phyloP scores from a whole-genome alignment of 2,329 filamentous ascomycete species.

The Domatiomyces globalis region DNA sequence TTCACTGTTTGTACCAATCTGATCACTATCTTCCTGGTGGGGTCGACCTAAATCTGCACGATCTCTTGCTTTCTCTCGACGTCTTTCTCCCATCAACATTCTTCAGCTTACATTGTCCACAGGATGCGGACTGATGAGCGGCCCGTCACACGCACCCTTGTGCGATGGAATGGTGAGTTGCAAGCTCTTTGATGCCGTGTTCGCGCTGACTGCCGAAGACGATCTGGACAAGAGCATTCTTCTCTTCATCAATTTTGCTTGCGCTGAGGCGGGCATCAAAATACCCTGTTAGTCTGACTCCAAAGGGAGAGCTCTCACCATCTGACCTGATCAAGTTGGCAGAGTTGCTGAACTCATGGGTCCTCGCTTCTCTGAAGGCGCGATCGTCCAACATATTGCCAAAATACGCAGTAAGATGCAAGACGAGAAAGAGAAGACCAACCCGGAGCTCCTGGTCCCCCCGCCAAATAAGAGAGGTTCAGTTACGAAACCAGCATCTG shows the following conservation, averaged over 20 bases:
- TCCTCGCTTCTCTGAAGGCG: slow-evolving; percentile 28
- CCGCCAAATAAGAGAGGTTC: slow-evolving; percentile 27
- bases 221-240: slow-evolving; percentile 31
- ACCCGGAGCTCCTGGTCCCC: slow-evolving; percentile 23
- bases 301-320: neutral
- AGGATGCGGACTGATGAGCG: slow-evolving; percentile 5
- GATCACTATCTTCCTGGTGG: neutral
- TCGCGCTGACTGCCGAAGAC: slow-evolving; percentile 21
- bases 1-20: neutral
- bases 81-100: no score
- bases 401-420: slow-evolving; percentile 29
- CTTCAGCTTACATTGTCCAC: neutral
- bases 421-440: slow-evolving; percentile 11
- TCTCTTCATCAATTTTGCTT: slow-evolving; percentile 29
- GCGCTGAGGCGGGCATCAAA: slow-evolving; percentile 24
- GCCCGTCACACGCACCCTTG: slow-evolving; percentile 24
- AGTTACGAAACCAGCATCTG: slow-evolving; percentile 13
- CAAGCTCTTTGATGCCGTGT: neutral
- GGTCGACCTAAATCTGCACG: neutral
- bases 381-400: slow-evolving; percentile 33
- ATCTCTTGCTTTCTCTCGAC: neutral
- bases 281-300: slow-evolving; percentile 26
- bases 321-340: slow-evolving; percentile 14
- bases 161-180: slow-evolving; percentile 31
- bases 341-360: slow-evolving; percentile 28